Evolutionary conservation across 2,329 filamentous ascomycete species (phyloP).

Genomic region (Amylocarpus encephaloides): DNA sequence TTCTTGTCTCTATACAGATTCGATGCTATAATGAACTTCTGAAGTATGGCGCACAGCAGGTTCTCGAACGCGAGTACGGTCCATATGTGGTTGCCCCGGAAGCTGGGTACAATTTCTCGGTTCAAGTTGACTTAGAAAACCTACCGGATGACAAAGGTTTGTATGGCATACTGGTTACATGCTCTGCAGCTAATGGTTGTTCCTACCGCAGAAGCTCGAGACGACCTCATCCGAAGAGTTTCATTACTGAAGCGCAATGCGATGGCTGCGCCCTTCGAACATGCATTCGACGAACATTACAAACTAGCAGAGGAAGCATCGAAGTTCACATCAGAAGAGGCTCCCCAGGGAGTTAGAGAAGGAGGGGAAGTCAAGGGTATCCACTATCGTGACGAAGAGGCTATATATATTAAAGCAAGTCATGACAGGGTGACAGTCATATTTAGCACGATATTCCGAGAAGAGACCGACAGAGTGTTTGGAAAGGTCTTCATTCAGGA

Average conservation of each 20-base stretch:
- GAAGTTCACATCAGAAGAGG: slow-evolving; percentile 88
- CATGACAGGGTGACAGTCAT: slow-evolving; percentile 98
- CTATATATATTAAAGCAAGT: slow-evolving; percentile 97
- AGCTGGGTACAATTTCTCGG: slow-evolving; percentile 91
- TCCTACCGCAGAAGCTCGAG: slow-evolving; percentile 56
- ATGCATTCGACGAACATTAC: slow-evolving; percentile 90
- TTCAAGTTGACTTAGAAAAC: slow-evolving; percentile 81
- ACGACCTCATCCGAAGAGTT: slow-evolving; percentile 80
- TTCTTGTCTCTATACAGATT: slow-evolving; percentile 89
- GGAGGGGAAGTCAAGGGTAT: slow-evolving; percentile 92
- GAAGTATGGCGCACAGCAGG: slow-evolving; percentile 83
- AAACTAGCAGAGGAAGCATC: slow-evolving; percentile 80
- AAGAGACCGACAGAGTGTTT: slow-evolving; percentile 96
- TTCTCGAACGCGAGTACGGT: slow-evolving; percentile 92
- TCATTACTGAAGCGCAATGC: slow-evolving; percentile 94
- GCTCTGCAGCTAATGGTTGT: slow-evolving; percentile 7
- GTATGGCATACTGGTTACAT: neutral
- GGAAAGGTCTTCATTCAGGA: slow-evolving; percentile 98
- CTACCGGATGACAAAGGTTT: slow-evolving; percentile 73
- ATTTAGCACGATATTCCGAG: slow-evolving; percentile 95
- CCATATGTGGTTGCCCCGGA: slow-evolving; percentile 83
- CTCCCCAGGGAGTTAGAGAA: slow-evolving; percentile 82
- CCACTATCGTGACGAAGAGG: slow-evolving; percentile 97
- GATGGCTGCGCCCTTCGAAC: slow-evolving; percentile 97
- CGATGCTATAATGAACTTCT: slow-evolving; percentile 92